Percentiles rank a stretch among this genome's conserved stretches.
These are phyloP conservation scores for Bassia scoparia DNA, from an alignment of 148 eudicot genomes.

Conservation along the genomic window DNA sequence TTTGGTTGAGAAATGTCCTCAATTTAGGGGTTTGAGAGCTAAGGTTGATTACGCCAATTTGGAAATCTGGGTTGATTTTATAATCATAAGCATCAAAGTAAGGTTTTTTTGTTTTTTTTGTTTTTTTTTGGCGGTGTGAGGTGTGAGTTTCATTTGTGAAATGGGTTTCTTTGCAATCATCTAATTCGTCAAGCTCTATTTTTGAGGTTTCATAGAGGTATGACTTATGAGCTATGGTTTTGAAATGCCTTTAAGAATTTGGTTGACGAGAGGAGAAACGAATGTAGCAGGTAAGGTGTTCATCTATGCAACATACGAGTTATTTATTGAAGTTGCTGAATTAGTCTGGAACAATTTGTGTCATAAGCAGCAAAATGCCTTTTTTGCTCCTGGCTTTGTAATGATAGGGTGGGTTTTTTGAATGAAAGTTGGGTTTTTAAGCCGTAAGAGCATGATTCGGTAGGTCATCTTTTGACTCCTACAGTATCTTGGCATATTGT, in stretches of 20 bases:
- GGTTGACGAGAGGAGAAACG: background rate
- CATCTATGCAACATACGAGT: background rate
- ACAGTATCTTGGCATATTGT: background rate
- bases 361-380: background rate
- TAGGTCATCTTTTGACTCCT: background rate
- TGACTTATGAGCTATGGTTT: constrained; percentile 9
- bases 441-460: background rate
- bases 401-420: too few relatives aligned
- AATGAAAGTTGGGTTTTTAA: too few relatives aligned
- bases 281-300: background rate
- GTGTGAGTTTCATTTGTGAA: background rate
- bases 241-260: background rate
- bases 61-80: background rate
- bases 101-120: too few relatives aligned
- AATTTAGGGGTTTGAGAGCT: background rate
- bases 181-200: background rate
- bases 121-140: too few relatives aligned
- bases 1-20: background rate
- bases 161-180: background rate
- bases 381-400: background rate
- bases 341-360: background rate
- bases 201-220: background rate
- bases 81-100: background rate
- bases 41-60: background rate
- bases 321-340: background rate